Evolutionary conservation across 805 yeast species (phyloP), one percentile per base, ranked within the genome.

Genomic region (Candida rishiriensis): DNA sequence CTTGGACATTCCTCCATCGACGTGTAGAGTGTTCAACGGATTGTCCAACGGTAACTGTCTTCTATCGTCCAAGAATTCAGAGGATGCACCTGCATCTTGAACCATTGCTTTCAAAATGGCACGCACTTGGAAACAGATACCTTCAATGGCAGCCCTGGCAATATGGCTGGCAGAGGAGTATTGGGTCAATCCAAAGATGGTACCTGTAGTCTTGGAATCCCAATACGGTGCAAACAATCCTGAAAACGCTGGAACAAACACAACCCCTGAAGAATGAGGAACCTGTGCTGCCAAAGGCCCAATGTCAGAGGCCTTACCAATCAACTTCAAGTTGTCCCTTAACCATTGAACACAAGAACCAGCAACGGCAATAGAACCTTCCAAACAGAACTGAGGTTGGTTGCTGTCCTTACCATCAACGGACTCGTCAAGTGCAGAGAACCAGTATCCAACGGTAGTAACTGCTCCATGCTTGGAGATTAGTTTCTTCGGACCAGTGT

Each of bases 211-310:
- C 42, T 86, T 87, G 12, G 90, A 78, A 60, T 87, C 88, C 98
- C 98, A 90, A 69, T 90, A 88, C 16, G 98, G 98, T 3, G 97
- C 96, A 66, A 87, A 90, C 44, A 90, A 71, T 8, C 98, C 98
- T 29, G 90, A 83, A 63, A 90, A 88, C 2, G 97, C 97, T 29
- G 98, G 96, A 38, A 90, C 95, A 59, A 90, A 90, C 33, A 88
- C 89, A 21, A 90, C 97, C 34, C 97, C 97, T 40, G 93, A 96
- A 14, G 91, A 74, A 61, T 85, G 79, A 21, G 76, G 72, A 33
- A 88, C 96, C 56, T 81, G 83, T 21, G 85, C 79, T 11, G 96
- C 96, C 56, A 90, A 73, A 26, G 95, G 95, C 3, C 96, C 97
- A 49, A 91, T 81, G 64, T 90, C 96, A 53, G 84, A 82, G 7